A percentile compares a stretch with the other conserved stretches of the same genome.
Evolutionary conservation across 192 early-diverging fungal genomes (phyloP).

Genomic region (Backusella westeae): DNA sequence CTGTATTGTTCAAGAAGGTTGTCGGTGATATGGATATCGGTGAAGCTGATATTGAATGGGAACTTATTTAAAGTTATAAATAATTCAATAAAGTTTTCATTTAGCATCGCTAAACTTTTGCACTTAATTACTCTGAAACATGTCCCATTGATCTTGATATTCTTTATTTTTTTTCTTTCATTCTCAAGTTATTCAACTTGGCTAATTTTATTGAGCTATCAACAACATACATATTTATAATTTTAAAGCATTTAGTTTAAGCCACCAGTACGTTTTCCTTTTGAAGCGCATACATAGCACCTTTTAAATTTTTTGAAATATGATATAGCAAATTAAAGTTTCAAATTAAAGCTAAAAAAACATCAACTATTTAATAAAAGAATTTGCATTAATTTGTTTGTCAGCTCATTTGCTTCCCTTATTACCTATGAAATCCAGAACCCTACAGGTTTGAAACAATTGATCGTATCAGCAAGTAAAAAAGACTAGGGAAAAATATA

Average conservation of each 20-base stretch:
- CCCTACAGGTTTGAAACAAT: conserved; percentile 38
- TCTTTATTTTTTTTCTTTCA: not conserved
- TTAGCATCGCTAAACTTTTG: not conserved
- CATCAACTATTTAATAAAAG: no score
- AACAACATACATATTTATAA: not conserved
- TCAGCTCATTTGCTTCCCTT: no score
- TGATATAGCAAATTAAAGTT: no score
- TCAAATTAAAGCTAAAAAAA: no score
- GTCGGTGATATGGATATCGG: conserved; percentile 30
- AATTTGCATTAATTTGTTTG: no score
- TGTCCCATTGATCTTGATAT: not conserved
- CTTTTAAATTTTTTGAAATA: no score
- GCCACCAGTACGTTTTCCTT: no score
- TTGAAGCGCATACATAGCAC: no score
- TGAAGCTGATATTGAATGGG: conserved; percentile 27
- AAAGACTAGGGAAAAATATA: no score
- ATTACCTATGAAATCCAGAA: no score
- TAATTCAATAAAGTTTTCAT: not conserved
- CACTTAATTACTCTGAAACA: not conserved
- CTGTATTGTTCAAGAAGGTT: conserved; percentile 40
- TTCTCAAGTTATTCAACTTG: no score
- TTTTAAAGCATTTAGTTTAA: no score
- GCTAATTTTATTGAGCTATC: not conserved
- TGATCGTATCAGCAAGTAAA: conserved; percentile 68
- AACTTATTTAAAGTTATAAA: conserved; percentile 30